A percentile compares a stretch with the other conserved stretches of the same genome.
These are phyloP conservation scores for Boletus pseudo-olivaceus DNA, from an alignment of 768 basidiomycete species.

Conservation along the genomic window DNA sequence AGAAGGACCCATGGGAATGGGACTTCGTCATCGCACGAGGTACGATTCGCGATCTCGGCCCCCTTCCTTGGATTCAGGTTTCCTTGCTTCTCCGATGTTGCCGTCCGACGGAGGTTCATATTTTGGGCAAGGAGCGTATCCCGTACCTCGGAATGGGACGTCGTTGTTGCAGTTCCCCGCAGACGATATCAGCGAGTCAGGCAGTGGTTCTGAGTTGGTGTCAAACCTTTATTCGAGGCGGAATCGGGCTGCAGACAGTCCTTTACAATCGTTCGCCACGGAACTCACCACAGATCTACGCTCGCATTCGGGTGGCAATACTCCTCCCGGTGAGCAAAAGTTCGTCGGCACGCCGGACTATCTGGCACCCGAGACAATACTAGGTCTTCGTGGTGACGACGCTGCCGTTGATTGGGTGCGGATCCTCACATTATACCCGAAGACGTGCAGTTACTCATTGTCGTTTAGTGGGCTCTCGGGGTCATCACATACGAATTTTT, in stretches of 20 bases:
- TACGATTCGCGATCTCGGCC: constrained; percentile 72
- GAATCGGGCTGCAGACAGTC: constrained; percentile 63
- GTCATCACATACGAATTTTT: constrained; percentile 98
- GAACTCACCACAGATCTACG: constrained; percentile 81
- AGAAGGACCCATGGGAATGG: constrained; percentile 47
- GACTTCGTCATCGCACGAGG: constrained; percentile 51
- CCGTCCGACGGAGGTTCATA: constrained; percentile 74
- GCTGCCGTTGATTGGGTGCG: constrained; percentile 95
- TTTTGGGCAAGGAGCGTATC: constrained; percentile 65
- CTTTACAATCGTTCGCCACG: constrained; percentile 81
- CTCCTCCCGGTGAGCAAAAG: constrained; percentile 83
- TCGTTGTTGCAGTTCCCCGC: constrained; percentile 65
- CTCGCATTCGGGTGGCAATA: constrained; percentile 59
- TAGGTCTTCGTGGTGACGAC: constrained; percentile 93
- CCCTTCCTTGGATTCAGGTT: constrained; percentile 76
- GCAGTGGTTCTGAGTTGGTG: constrained; percentile 73
- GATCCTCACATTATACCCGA: constrained; percentile 16
- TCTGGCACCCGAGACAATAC: constrained; percentile 91
- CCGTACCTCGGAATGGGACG: constrained; percentile 55
- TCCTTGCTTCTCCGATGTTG: constrained; percentile 73
- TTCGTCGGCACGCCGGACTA: constrained; percentile 99
- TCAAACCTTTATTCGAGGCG: constrained; percentile 53
- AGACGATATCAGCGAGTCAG: constrained; percentile 87
- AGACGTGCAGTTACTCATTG: constrained; percentile 10
- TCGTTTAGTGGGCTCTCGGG: constrained; percentile 89